A percentile compares a stretch with the other conserved stretches of the same genome.
Evolutionary conservation across 2,329 filamentous ascomycete species (phyloP).

Genomic region (Diaporthe citrichinensis): DNA sequence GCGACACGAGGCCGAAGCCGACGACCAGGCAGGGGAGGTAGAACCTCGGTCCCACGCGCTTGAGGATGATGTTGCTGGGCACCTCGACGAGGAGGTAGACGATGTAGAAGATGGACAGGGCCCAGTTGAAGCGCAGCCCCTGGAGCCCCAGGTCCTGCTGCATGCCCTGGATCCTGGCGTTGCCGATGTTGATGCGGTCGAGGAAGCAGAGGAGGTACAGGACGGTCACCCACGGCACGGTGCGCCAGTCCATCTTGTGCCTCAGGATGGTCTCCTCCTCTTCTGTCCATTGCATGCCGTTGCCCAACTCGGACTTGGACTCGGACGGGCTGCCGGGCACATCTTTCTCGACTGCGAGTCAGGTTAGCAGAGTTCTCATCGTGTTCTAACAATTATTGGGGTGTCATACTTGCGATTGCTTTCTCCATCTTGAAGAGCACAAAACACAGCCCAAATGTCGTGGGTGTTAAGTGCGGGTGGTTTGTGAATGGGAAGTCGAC

Average conservation of each 20-base stretch:
- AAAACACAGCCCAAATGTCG: slow-evolving; percentile 56
- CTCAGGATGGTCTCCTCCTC: slow-evolving; percentile 68
- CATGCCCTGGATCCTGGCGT: slow-evolving; percentile 75
- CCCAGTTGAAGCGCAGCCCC: slow-evolving; percentile 77
- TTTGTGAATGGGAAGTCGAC: slow-evolving; percentile 2
- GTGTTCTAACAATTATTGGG: slow-evolving; percentile 71
- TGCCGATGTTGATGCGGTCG: slow-evolving; percentile 81
- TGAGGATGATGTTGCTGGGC: slow-evolving; percentile 75
- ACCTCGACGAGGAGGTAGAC: slow-evolving; percentile 75
- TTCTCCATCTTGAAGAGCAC: slow-evolving; percentile 69
- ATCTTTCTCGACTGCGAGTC: slow-evolving; percentile 58
- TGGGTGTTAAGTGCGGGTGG: background rate
- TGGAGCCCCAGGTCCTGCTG: slow-evolving; percentile 72
- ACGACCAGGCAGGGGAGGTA: slow-evolving; percentile 76
- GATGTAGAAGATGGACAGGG: slow-evolving; percentile 77
- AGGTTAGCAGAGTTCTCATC: slow-evolving; percentile 67
- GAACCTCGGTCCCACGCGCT: slow-evolving; percentile 71
- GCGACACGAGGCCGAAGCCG: slow-evolving; percentile 77
- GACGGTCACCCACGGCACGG: slow-evolving; percentile 78
- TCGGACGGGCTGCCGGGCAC: slow-evolving; percentile 16
- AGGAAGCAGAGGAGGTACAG: slow-evolving; percentile 83
- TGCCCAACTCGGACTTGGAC: slow-evolving; percentile 7
- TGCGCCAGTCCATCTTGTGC: slow-evolving; percentile 73
- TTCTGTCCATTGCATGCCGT: slow-evolving; percentile 11
- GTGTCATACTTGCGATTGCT: slow-evolving; percentile 72